A percentile compares a stretch with the other conserved stretches of the same genome.
These are phyloP conservation scores for Penicillium macrosclerotiorum DNA, from an alignment of 495 filamentous ascomycete species.

Conservation along the genomic window DNA sequence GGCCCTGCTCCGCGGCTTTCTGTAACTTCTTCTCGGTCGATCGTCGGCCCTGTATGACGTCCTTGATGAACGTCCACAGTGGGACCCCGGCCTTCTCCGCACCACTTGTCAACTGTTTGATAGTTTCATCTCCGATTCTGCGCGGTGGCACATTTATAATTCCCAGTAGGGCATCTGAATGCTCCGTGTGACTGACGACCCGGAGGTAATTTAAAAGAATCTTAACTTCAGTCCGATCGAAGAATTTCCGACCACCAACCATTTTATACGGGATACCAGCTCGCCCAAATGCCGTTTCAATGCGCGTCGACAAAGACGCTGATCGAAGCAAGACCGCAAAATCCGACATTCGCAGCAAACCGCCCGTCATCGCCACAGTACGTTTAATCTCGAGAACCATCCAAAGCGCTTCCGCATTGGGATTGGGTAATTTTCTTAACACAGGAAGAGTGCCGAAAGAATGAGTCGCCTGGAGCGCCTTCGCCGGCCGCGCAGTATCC, in stretches of 20 bases:
- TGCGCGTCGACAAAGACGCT: slow-evolving; percentile 75
- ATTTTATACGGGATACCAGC: slow-evolving; percentile 88
- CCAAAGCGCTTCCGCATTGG: slow-evolving; percentile 79
- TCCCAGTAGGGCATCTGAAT: slow-evolving; percentile 82
- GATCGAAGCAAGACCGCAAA: slow-evolving; percentile 85
- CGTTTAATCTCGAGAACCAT: slow-evolving; percentile 83
- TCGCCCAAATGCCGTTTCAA: slow-evolving; percentile 82
- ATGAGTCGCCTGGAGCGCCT: slow-evolving; percentile 78
- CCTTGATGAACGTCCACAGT: slow-evolving; percentile 72
- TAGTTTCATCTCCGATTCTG: slow-evolving; percentile 78
- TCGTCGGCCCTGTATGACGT: slow-evolving; percentile 67
- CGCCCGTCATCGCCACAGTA: slow-evolving; percentile 65
- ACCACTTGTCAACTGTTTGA: slow-evolving; percentile 72
- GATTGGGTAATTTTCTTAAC: slow-evolving; percentile 71
- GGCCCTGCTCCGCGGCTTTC: slow-evolving; percentile 63
- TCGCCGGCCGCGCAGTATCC: slow-evolving; percentile 75
- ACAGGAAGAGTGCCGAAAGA: slow-evolving; percentile 78
- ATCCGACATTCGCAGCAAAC: slow-evolving; percentile 70
- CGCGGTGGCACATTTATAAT: slow-evolving; percentile 84
- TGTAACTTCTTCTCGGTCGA: slow-evolving; percentile 66
- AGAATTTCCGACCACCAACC: slow-evolving; percentile 91
- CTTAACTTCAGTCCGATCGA: slow-evolving; percentile 89
- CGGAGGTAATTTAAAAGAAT: slow-evolving; percentile 84
- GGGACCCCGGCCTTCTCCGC: slow-evolving; percentile 61
- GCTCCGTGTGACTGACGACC: slow-evolving; percentile 78